A percentile compares a stretch with the other conserved stretches of the same genome.
phyloP scores from a whole-genome alignment of 208 protist genomes.

The Wallacemonas sp. region DNA sequence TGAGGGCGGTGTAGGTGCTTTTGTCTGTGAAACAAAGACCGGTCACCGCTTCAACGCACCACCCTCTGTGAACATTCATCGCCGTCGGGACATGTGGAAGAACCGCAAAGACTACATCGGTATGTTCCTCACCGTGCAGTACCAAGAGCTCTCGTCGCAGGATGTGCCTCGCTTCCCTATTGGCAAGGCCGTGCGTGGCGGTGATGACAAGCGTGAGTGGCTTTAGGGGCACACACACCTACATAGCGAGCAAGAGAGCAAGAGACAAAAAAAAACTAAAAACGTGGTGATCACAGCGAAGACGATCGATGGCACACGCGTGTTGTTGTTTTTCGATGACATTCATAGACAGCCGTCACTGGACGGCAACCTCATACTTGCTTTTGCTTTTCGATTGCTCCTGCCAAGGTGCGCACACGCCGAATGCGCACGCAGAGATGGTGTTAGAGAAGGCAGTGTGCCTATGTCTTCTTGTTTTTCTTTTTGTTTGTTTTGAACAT shows the following conservation, averaged over 20 bases:
- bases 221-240: slow-evolving; percentile 28
- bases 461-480: too few relatives aligned
- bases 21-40: slow-evolving; percentile 81
- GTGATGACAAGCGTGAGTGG: slow-evolving; percentile 60
- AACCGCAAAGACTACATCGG: slow-evolving; percentile 57
- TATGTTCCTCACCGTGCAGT: slow-evolving; percentile 86
- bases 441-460: too few relatives aligned
- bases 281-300: neutral
- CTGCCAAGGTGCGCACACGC: too few relatives aligned
- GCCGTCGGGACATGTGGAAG: slow-evolving; percentile 60
- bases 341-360: too few relatives aligned
- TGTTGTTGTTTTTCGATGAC: neutral
- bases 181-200: slow-evolving; percentile 74
- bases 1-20: slow-evolving; percentile 77
- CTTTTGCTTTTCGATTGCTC: too few relatives aligned
- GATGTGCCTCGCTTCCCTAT: slow-evolving; percentile 89
- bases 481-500: neutral
- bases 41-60: slow-evolving; percentile 76
- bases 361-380: too few relatives aligned
- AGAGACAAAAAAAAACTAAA: slow-evolving; percentile 10
- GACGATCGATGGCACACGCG: too few relatives aligned
- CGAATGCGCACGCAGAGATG: too few relatives aligned
- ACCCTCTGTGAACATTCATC: slow-evolving; percentile 61
- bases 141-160: slow-evolving; percentile 81
- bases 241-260: neutral